These are phyloP conservation scores for Lecanicillium sp. DNA, from an alignment of 2,329 filamentous ascomycete genomes.

Conservation along the genomic window DNA sequence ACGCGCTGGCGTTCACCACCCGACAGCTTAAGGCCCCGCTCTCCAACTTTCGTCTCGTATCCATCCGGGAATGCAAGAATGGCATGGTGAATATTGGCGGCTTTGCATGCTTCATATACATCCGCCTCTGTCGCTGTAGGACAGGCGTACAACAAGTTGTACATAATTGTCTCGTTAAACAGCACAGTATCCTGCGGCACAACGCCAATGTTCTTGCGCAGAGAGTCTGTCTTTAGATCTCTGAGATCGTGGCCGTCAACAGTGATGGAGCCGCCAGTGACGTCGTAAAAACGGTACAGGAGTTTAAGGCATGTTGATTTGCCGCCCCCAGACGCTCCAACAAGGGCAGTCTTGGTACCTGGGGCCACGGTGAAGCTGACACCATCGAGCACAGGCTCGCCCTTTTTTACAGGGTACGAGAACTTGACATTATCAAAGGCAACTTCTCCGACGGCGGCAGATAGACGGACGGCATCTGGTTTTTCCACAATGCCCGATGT, in stretches of 20 bases:
- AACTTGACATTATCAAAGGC: slow-evolving; percentile 35
- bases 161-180: slow-evolving; percentile 49
- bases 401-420: slow-evolving; percentile 32
- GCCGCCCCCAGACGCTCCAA: slow-evolving; percentile 37
- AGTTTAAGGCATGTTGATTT: slow-evolving; percentile 43
- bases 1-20: slow-evolving; percentile 55
- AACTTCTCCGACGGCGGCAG: slow-evolving; percentile 25
- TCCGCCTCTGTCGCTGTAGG: slow-evolving; percentile 39
- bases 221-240: slow-evolving; percentile 30
- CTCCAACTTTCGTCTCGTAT: slow-evolving; percentile 45
- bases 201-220: slow-evolving; percentile 34
- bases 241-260: slow-evolving; percentile 38
- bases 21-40: slow-evolving; percentile 45
- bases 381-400: slow-evolving; percentile 28
- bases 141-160: slow-evolving; percentile 46
- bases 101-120: slow-evolving; percentile 41
- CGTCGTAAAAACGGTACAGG: slow-evolving; percentile 44
- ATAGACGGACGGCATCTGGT: slow-evolving; percentile 26
- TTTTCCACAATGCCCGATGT: slow-evolving; percentile 30
- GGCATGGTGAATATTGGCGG: slow-evolving; percentile 47
- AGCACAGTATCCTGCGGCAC: slow-evolving; percentile 37
- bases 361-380: slow-evolving; percentile 34
- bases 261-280: slow-evolving; percentile 34
- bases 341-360: slow-evolving; percentile 37
- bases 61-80: slow-evolving; percentile 45